Base-by-base conservation (phyloP, 371 early-diverging fungal species). In the Apophysomyces elegans region DNA sequence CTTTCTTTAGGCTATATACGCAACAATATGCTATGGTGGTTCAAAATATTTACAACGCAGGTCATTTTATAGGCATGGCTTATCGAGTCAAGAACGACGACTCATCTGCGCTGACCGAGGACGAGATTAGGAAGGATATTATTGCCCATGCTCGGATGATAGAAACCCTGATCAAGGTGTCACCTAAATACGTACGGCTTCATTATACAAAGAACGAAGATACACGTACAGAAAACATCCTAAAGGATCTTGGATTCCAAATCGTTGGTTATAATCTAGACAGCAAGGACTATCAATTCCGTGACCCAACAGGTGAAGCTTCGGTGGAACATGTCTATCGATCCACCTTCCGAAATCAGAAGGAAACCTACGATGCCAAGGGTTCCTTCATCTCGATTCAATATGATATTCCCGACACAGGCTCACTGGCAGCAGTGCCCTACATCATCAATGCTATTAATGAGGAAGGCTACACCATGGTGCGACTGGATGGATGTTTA, bases 41-140 rank as follows among this genome's bases (percentile, higher is more conserved):
- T 26, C 82, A 82, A 56, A 78, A 78, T 26, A 76, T 79, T 16
- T 84, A 84, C 73, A 78, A 71, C 37, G 75, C 76, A 9, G 84
- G 84, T 18, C 84, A 84, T 59, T 71, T 81, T 37, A 80, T 84
- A 57, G 84, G 84, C 21, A 84, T 84, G 84, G 80, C 81, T 37
- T 84, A 82, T 62, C 80, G 84, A 41, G 76, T 81, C 26, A 76
- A 76, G 47, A 77, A 80, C 59, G 81, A 82, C 54, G 73, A 74
- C n/a, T 80, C 84, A 16, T 76, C 79, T 35, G 37, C 44, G 32
- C 65, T 77, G 72, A 75, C 78, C 1, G 81, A 84, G 16, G 70
- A 69, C 18, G 70, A 82, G 59, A 69, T 84, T 47, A 70, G 74
- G 5, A 61, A 74, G 37, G 84, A 84, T 47, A 77, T 84, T 60